A percentile compares a stretch with the other conserved stretches of the same genome.
Evolutionary conservation across 106 monocot species (phyloP).

Genomic region (Platanthera guangdongensis): DNA sequence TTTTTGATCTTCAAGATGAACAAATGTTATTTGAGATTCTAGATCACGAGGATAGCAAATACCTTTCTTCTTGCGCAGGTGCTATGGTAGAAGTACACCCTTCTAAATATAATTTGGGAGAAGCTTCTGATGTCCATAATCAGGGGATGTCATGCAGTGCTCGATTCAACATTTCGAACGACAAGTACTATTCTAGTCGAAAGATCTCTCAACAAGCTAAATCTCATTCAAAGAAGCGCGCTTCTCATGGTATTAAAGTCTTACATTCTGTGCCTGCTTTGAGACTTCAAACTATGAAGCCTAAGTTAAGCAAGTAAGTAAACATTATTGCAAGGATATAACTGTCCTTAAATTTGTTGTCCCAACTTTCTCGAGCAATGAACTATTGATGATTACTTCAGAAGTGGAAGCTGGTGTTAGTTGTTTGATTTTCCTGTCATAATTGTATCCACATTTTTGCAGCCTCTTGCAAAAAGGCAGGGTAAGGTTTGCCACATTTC

Average conservation of each 20-base stretch:
- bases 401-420: background rate
- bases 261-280: constrained; percentile 91
- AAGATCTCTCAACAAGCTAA: constrained; percentile 77
- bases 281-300: constrained; percentile 93
- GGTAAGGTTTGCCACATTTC: no score
- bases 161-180: constrained; percentile 89
- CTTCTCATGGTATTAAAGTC: constrained; percentile 54
- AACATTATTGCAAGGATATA: background rate
- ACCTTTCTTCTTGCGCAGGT: constrained; percentile 59
- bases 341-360: background rate
- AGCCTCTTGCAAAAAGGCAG: no score
- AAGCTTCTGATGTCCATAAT: constrained; percentile 33
- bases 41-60: constrained; percentile 40
- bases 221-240: constrained; percentile 81
- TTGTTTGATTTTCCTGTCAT: background rate
- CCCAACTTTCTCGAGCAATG: background rate
- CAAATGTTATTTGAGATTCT: constrained; percentile 91
- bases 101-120: constrained; percentile 23
- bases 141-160: constrained; percentile 33
- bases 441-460: background rate
- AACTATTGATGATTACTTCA: background rate
- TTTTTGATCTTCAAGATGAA: constrained; percentile 90
- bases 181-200: constrained; percentile 80
- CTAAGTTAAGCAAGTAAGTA: constrained; percentile 82
- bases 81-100: constrained; percentile 58